Conservation (phyloP, 2,329 filamentous ascomycete species). For the Fusarium nurragi region DNA sequence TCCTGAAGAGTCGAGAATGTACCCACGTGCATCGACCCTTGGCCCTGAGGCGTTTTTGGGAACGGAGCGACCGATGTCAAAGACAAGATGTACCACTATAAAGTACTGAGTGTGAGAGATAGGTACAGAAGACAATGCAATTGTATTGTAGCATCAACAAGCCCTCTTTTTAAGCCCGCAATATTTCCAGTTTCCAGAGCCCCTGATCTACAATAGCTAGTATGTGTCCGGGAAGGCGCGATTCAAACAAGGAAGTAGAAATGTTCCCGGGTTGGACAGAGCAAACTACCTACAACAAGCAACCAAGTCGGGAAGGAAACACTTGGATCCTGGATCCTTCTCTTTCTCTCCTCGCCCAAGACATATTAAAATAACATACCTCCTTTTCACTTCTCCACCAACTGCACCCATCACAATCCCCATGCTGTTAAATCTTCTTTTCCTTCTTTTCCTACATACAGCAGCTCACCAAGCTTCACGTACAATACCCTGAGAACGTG, state of each 20-base stretch:
- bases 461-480: slow-evolving; percentile 23
- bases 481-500: slow-evolving; percentile 13
- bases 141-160: neutral
- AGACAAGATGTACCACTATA: neutral
- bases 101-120: neutral
- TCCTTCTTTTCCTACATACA: slow-evolving; percentile 10
- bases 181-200: neutral
- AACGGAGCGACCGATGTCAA: neutral
- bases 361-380: slow-evolving; percentile 15
- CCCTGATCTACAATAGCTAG: slow-evolving; percentile 18
- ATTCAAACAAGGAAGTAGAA: neutral
- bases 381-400: slow-evolving; percentile 5
- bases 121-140: neutral
- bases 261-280: slow-evolving; percentile 1
- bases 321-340: neutral
- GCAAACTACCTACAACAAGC: slow-evolving; percentile 7
- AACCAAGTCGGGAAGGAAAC: slow-evolving; percentile 13
- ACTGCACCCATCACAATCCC: slow-evolving; percentile 7
- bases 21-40: slow-evolving; percentile 45
- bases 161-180: neutral
- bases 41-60: slow-evolving; percentile 28
- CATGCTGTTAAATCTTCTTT: neutral
- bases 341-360: neutral
- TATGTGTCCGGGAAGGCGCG: slow-evolving; percentile 19
- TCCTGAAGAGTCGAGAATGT: neutral